Conservation (phyloP, 257 asterid species). For the Anisodus tanguticus region DNA sequence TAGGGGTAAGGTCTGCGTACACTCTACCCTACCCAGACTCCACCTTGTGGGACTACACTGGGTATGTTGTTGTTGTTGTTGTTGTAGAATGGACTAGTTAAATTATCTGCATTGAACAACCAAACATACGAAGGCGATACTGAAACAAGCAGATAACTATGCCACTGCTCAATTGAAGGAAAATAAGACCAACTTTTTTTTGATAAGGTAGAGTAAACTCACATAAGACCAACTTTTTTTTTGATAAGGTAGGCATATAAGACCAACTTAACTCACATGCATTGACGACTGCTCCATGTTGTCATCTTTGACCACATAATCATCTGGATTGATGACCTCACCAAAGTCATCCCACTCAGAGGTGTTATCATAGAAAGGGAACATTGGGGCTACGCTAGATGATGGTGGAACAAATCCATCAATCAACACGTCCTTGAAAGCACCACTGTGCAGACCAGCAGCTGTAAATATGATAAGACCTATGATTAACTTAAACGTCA, state of each 20-base stretch:
- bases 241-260: neutral
- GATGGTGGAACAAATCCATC: constrained; percentile 89
- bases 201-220: too few relatives aligned
- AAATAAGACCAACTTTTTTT: too few relatives aligned
- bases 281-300: constrained; percentile 66
- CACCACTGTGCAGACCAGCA: constrained; percentile 59
- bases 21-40: too few relatives aligned
- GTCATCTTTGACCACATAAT: constrained; percentile 75
- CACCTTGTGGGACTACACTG: too few relatives aligned
- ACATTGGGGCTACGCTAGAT: constrained; percentile 85
- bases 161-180: neutral
- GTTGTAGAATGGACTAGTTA: neutral
- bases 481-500: constrained; percentile 27
- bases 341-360: constrained; percentile 98
- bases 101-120: constrained; percentile 19
- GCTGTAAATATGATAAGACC: constrained; percentile 51
- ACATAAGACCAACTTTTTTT: too few relatives aligned
- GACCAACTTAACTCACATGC: constrained; percentile 54
- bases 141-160: constrained; percentile 20
- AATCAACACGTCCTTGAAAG: constrained; percentile 79
- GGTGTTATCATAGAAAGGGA: constrained; percentile 73
- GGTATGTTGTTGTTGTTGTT: too few relatives aligned
- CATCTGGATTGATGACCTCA: constrained; percentile 94
- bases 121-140: neutral
- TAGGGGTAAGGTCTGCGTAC: too few relatives aligned